Evolutionary conservation across 2,329 filamentous ascomycete species (phyloP), one percentile per base, ranked within the genome.

Genomic region (Hypoxylon sp.): DNA sequence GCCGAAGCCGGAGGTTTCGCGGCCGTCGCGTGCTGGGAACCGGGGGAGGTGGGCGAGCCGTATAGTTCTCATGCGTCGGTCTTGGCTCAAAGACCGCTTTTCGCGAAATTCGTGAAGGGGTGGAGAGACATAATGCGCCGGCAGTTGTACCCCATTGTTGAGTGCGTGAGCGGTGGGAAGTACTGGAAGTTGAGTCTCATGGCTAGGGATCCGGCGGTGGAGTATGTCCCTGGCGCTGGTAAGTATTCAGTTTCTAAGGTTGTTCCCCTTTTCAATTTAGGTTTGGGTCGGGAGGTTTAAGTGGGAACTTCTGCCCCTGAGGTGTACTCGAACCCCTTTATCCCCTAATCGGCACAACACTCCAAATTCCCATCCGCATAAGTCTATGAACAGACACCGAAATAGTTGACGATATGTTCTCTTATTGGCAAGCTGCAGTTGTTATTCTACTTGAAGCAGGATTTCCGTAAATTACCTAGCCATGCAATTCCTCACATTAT

Each of bases 171-270:
- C n/a, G 51, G 45, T 2, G 69, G 68, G 7, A 30, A 59, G 16
- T 68, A 60, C 40, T 70, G 68, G 70, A 64, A 70, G 38, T 52
- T 71, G 45, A 65, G 60, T n/a, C 61, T 71, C 22, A 65, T 70
- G 65, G 68, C 65, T 53, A 57, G 68, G 57, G 68, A 70, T 45
- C 68, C 66, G 14, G 64, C 1, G 45, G 49, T 61, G 54, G 50
- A 52, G 45, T 64, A 69, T 52, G 65, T 70, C 4, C 51, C 64
- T 2, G 64, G 65, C 14, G 68, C 68, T 53, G 64, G 64, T 67
- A 18, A 64, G 64, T 67, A 2, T 16, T 24, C 11, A 38, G 4
- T 24, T 51, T 26, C 9, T 51, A 9, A 22, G 4, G 12, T 51
- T 26, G 1, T 14, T 3, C 14, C 30, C 11, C 14, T 5, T 26